Base-by-base conservation (phyloP, 495 filamentous ascomycete genomes). In the Poronia punctata region DNA sequence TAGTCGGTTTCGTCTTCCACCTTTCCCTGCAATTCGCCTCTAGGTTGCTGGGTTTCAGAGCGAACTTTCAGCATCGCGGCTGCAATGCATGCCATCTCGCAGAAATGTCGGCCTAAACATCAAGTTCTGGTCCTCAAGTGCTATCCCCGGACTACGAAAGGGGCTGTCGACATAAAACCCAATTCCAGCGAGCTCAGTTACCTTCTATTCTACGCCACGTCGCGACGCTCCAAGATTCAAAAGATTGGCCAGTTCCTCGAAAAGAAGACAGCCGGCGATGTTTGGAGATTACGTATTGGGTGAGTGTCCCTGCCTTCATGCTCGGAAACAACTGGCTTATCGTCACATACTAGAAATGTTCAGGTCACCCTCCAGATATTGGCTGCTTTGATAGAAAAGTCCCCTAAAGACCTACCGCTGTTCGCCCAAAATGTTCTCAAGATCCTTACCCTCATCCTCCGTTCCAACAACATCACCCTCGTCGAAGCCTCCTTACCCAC, bases 151-250 rank as follows among this genome's bases (percentile, higher is more conserved):
- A 88, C 85, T 40, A 83, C 86, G 39, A 95, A 94, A 64, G 86
- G 84, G 44, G 85, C 85, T 32, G 76, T 83, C 55, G 86, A 93
- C 48, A 85, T 94, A 42, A 90, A 88, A 62, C 87, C 89, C 7
- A 96, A 96, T 57, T 82, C 85, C 30, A 92, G 84, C 62, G 89
- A 96, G 68, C 79, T 96, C 28, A 93, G 86, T 57, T 96, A 96
- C 58, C 75, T 96, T 36, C 78, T 95, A 19, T 96, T 90, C 73
- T 95, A 96, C 72, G 86, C 84, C 28, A 89, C 86, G 59, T 92
- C 88, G 49, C 84, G 89, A 37, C 77, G 86, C 43, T 88, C 84
- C 62, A 96, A 95, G 75, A 75, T 96, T 40, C 86, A 88, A 55
- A 96, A 96, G 60, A 86, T 96, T 34, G 86, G 86, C 57, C 77